phyloP scores from a whole-genome alignment of 371 early-diverging fungal species.

The Chytridium lagenaria region DNA sequence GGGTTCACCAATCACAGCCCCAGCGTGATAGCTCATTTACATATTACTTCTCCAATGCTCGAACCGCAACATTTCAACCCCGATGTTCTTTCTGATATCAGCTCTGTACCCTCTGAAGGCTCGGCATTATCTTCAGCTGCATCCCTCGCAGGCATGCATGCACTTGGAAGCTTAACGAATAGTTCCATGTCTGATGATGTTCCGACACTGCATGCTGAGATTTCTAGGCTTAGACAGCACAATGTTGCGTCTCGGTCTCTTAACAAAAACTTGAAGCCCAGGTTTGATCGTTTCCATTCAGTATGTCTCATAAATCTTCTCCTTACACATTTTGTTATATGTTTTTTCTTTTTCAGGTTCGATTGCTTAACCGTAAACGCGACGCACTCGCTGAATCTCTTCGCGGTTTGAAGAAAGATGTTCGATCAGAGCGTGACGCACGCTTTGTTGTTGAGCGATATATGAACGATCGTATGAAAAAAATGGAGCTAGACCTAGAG shows the following conservation, averaged over 20 bases:
- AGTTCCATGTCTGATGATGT: background rate
- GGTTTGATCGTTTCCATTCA: slow-evolving; percentile 1
- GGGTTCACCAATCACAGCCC: too few relatives aligned
- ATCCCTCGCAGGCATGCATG: background rate
- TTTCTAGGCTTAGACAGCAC: background rate
- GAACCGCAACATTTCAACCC: background rate
- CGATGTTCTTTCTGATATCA: background rate
- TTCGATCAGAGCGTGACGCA: slow-evolving; percentile 23
- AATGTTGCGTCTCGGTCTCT: background rate
- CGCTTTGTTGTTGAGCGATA: slow-evolving; percentile 25
- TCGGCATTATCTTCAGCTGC: background rate
- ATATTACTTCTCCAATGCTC: background rate
- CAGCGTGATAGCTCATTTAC: too few relatives aligned
- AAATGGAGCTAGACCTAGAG: slow-evolving; percentile 30
- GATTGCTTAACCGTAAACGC: background rate
- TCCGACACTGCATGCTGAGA: background rate
- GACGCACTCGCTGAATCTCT: slow-evolving; percentile 19
- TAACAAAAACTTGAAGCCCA: slow-evolving; percentile 8
- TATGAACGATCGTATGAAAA: slow-evolving; percentile 23
- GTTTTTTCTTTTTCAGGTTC: slow-evolving; percentile 18
- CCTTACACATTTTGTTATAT: background rate
- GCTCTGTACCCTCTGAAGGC: background rate
- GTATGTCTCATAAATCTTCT: background rate
- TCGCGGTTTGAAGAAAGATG: slow-evolving; percentile 18
- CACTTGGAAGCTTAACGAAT: background rate